Evolutionary conservation across 1,284 basidiomycete genomes (phyloP).

Genomic region (Ganoderma lucidum): DNA sequence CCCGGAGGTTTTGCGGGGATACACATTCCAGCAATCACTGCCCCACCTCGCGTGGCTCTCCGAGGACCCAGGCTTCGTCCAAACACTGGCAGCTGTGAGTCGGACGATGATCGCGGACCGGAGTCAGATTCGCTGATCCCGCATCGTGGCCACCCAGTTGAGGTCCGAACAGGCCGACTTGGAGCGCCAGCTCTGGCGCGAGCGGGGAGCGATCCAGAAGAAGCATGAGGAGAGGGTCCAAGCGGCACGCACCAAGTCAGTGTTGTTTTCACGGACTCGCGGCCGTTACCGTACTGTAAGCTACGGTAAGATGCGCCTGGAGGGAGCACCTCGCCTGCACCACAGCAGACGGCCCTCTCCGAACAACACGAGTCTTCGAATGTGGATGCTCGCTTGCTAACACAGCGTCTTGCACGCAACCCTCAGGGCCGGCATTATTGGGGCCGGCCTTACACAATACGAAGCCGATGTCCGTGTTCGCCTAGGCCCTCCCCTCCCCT

Average conservation of each 20-base stretch:
- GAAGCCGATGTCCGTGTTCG: constrained; percentile 74
- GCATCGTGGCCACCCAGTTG: constrained; percentile 45
- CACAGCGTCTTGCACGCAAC: not conserved
- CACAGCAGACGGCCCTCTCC: not conserved
- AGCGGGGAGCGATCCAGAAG: constrained; percentile 62
- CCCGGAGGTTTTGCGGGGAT: constrained; percentile 50
- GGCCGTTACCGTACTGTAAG: not conserved
- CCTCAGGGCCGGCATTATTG: constrained; percentile 67
- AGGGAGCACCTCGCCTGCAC: not conserved
- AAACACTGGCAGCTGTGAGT: constrained; percentile 53
- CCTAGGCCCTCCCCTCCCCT: constrained; percentile 22
- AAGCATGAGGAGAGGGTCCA: constrained; percentile 77
- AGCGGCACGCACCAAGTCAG: constrained; percentile 69
- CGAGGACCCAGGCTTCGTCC: constrained; percentile 56
- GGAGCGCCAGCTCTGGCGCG: constrained; percentile 70
- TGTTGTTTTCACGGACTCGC: constrained; percentile 13
- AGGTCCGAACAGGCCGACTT: constrained; percentile 72
- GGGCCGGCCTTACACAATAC: constrained; percentile 67
- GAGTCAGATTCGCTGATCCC: constrained; percentile 7
- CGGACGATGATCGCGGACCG: constrained; percentile 39
- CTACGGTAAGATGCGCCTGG: not conserved
- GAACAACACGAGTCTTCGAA: not conserved
- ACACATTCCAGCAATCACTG: constrained; percentile 72
- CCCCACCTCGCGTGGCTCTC: constrained; percentile 62
- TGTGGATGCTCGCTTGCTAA: constrained; percentile 23